Percentiles rank a stretch among this genome's conserved stretches.
phyloP scores from a whole-genome alignment of 1,284 basidiomycete species.

The Exsudoporus floridanus region DNA sequence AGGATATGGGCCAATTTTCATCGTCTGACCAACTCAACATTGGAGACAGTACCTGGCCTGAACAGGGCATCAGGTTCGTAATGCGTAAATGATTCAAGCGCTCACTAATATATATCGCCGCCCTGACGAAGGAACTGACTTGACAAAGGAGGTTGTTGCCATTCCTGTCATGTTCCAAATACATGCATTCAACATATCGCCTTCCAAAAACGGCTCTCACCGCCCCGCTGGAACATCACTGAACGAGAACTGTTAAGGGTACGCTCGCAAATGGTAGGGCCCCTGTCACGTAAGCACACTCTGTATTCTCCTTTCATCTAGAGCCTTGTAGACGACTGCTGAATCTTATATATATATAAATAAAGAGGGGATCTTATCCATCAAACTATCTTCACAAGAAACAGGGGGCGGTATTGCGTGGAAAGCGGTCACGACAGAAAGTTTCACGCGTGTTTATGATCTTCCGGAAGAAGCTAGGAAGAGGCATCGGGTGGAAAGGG shows the following conservation, averaged over 20 bases:
- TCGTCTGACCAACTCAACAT: too few species aligned
- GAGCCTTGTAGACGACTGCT: neutral
- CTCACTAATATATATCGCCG: too few species aligned
- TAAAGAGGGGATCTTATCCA: too few species aligned
- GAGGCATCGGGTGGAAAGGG: slow-evolving; percentile 61
- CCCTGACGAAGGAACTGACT: too few species aligned
- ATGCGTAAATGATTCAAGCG: too few species aligned
- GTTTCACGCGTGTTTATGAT: slow-evolving; percentile 76
- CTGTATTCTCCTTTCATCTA: neutral
- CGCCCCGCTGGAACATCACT: slow-evolving; percentile 2
- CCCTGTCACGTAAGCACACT: neutral
- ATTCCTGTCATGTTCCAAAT: slow-evolving; percentile 1
- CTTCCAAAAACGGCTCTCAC: slow-evolving; percentile 7
- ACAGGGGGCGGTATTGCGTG: slow-evolving; percentile 44
- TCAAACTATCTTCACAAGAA: too few species aligned
- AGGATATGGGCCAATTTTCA: too few species aligned
- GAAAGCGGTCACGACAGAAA: slow-evolving; percentile 71
- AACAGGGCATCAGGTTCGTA: too few species aligned
- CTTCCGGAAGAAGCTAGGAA: slow-evolving; percentile 74
- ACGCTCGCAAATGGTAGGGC: neutral
- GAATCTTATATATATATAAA: slow-evolving; percentile 8
- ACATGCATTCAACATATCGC: neutral
- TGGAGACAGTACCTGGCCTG: too few species aligned
- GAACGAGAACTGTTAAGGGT: slow-evolving; percentile 11
- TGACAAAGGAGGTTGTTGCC: neutral